phyloP scores from a whole-genome alignment of 306 rosid genomes.

The Parietaria judaica region DNA sequence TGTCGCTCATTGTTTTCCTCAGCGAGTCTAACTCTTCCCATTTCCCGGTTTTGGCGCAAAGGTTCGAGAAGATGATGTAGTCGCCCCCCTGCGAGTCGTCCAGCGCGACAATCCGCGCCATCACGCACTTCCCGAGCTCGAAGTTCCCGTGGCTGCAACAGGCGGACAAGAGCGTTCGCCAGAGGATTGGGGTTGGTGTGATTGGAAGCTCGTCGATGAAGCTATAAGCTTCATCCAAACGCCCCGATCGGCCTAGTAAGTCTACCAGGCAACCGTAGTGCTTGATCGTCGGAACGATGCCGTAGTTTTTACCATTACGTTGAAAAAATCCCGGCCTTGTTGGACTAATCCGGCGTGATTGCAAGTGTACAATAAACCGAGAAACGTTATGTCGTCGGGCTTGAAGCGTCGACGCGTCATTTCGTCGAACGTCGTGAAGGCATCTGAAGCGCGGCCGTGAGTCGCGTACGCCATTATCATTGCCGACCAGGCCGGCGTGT shows the following conservation, averaged over 20 bases:
- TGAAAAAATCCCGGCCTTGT: slow-evolving; percentile 53
- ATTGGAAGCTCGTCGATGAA: slow-evolving; percentile 55
- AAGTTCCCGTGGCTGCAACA: slow-evolving; percentile 62
- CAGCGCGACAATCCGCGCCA: slow-evolving; percentile 45
- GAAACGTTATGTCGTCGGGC: slow-evolving; percentile 71
- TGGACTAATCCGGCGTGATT: slow-evolving; percentile 72
- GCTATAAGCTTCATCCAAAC: slow-evolving; percentile 54
- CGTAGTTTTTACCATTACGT: slow-evolving; percentile 46
- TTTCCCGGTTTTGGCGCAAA: slow-evolving; percentile 56
- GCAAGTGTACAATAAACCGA: slow-evolving; percentile 69
- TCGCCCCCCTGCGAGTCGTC: slow-evolving; percentile 87
- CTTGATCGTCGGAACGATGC: slow-evolving; percentile 55
- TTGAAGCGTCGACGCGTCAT: slow-evolving; percentile 45
- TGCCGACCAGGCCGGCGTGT: slow-evolving; percentile 79
- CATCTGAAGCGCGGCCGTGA: slow-evolving; percentile 58
- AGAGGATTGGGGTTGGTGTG: slow-evolving; percentile 60
- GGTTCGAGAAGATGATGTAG: slow-evolving; percentile 72
- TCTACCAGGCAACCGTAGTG: slow-evolving; percentile 92
- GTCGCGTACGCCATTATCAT: slow-evolving; percentile 68
- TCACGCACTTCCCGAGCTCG: slow-evolving; percentile 59
- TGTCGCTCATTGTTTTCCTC: slow-evolving; percentile 61
- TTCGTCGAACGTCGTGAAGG: slow-evolving; percentile 52
- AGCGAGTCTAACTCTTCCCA: slow-evolving; percentile 75
- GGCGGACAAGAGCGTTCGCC: slow-evolving; percentile 72
- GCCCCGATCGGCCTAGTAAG: slow-evolving; percentile 73